Evolutionary conservation across 1,284 basidiomycete species (phyloP).

Genomic region (Marasmius sp.): DNA sequence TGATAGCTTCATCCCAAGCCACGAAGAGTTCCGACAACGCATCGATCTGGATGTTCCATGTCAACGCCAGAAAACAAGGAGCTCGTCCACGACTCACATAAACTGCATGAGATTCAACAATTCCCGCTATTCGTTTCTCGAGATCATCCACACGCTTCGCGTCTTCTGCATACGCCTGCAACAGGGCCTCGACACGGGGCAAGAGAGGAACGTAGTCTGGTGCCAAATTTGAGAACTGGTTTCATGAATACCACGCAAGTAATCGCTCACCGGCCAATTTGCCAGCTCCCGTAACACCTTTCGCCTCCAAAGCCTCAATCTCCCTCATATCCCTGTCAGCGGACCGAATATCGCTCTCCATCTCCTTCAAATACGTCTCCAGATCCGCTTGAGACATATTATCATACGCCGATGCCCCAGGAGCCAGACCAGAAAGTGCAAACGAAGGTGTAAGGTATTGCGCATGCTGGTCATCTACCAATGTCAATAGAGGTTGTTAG

Average conservation of each 20-base stretch:
- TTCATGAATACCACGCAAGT: background rate
- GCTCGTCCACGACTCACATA: conserved; percentile 45
- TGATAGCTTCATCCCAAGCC: conserved; percentile 73
- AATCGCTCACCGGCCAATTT: conserved; percentile 54
- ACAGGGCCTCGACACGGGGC: conserved; percentile 57
- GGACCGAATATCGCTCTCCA: conserved; percentile 77
- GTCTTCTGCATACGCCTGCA: conserved; percentile 63
- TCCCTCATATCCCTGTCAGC: conserved; percentile 79
- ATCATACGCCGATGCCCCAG: conserved; percentile 54
- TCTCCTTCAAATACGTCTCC: conserved; percentile 68
- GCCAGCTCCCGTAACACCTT: conserved; percentile 69
- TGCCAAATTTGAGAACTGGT: background rate
- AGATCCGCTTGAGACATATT: conserved; percentile 66
- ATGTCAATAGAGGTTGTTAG: conserved; percentile 2
- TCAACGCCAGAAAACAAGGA: background rate
- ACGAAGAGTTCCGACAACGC: conserved; percentile 78
- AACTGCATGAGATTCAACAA: conserved; percentile 68
- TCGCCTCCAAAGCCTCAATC: conserved; percentile 66
- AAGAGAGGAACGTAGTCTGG: conserved; percentile 62
- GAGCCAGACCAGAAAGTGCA: conserved; percentile 59
- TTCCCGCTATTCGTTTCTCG: conserved; percentile 59
- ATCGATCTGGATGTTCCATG: conserved; percentile 55
- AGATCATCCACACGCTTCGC: conserved; percentile 49
- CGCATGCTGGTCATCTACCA: conserved; percentile 70
- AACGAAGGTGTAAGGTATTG: conserved; percentile 72